Conservation (phyloP, 805 yeast species). For the Candida nonsorbophila region DNA sequence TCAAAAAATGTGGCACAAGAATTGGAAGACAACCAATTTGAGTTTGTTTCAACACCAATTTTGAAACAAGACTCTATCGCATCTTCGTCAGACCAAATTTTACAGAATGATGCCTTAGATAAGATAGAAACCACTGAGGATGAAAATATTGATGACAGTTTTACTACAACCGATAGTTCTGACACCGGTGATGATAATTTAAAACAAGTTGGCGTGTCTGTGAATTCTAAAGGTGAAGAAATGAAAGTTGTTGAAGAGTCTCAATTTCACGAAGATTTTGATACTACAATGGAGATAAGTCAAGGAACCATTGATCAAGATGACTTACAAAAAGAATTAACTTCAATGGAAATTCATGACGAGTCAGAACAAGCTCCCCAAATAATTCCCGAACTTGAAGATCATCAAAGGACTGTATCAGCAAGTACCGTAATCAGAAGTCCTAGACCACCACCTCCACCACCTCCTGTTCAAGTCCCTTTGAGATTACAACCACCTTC, state of each 20-base stretch:
- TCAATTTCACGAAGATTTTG: slow-evolving; percentile 1
- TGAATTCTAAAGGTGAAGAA: slow-evolving; percentile 2
- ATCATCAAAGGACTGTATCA: slow-evolving; percentile 10
- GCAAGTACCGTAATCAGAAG: slow-evolving; percentile 18
- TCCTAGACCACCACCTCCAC: slow-evolving; percentile 14
- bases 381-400: not conserved
- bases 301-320: too few relatives aligned
- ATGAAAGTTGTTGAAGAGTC: slow-evolving; percentile 3
- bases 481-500: slow-evolving; percentile 7
- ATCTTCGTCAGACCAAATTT: slow-evolving; percentile 10
- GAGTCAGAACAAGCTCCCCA: not conserved
- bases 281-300: not conserved
- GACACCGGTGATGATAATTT: slow-evolving; percentile 6
- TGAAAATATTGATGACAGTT: slow-evolving; percentile 25
- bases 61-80: too few relatives aligned
- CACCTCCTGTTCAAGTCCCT: slow-evolving; percentile 5
- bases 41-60: too few relatives aligned
- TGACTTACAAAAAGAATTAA: too few relatives aligned
- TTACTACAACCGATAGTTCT: slow-evolving; percentile 3
- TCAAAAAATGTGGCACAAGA: not conserved
- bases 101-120: slow-evolving; percentile 18
- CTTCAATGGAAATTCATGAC: too few relatives aligned
- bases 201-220: slow-evolving; percentile 5
- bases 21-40: too few relatives aligned
- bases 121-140: slow-evolving; percentile 28